Evolutionary conservation across 108 stramenopile genomes (phyloP).

Genomic region (Discostella pseudostelligera): DNA sequence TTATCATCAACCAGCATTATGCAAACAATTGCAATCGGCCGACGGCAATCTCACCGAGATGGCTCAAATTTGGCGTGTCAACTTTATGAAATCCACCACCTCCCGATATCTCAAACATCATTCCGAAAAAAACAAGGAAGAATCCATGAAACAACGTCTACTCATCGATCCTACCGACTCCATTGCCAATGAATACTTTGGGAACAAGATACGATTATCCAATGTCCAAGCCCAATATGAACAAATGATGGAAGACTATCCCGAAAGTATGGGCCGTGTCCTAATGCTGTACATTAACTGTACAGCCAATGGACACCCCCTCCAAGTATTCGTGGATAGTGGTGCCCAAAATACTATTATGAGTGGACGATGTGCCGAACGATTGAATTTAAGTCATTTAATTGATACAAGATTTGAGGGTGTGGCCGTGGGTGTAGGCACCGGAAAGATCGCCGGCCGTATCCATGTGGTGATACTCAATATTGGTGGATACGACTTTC

Average conservation of each 20-base stretch:
- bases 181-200: slow-evolving; percentile 83
- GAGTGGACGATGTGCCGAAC: slow-evolving; percentile 70
- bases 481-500: slow-evolving; percentile 46
- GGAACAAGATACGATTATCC: slow-evolving; percentile 54
- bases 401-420: slow-evolving; percentile 89
- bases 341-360: slow-evolving; percentile 96
- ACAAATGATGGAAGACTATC: slow-evolving; percentile 93
- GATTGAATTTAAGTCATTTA: slow-evolving; percentile 78
- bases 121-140: slow-evolving; percentile 48
- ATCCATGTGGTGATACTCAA: slow-evolving; percentile 72
- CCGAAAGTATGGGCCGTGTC: slow-evolving; percentile 91
- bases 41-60: slow-evolving; percentile 20
- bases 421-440: slow-evolving; percentile 90
- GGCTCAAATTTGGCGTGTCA: slow-evolving; percentile 64
- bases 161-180: slow-evolving; percentile 74
- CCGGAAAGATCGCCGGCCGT: slow-evolving; percentile 90
- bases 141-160: slow-evolving; percentile 49
- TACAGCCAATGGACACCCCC: slow-evolving; percentile 72
- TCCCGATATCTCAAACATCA: slow-evolving; percentile 45
- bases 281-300: slow-evolving; percentile 95
- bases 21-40: slow-evolving; percentile 43
- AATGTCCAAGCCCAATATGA: slow-evolving; percentile 74
- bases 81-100: slow-evolving; percentile 67
- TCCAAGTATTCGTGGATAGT: slow-evolving; percentile 94
- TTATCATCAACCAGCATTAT: slow-evolving; percentile 68